Evolutionary conservation across 2,329 filamentous ascomycete genomes (phyloP), one percentile per base, ranked within the genome.

Genomic region (Colletotrichum brevisporum): DNA sequence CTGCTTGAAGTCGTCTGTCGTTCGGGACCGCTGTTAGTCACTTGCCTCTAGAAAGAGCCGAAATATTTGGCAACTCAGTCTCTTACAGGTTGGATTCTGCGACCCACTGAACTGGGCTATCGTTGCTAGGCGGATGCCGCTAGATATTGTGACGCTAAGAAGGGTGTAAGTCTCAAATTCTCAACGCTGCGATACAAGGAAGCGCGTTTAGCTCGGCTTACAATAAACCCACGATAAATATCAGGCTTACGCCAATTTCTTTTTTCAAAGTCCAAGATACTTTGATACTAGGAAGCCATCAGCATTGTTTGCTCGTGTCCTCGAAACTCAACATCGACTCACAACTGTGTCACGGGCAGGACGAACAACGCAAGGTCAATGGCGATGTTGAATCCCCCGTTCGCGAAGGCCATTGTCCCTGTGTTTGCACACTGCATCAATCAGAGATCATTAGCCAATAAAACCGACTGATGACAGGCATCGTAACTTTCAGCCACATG

Each of bases 301-400:
- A n/a, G n/a, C n/a, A n/a, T n/a, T n/a, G n/a, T n/a, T n/a, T n/a
- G n/a, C n/a, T n/a, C n/a, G n/a, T n/a, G n/a, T n/a, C n/a, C n/a
- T n/a, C n/a, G n/a, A n/a, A n/a, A n/a, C n/a, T n/a, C n/a, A n/a
- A n/a, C n/a, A n/a, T n/a, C n/a, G n/a, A n/a, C n/a, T n/a, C n/a
- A n/a, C n/a, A 68, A 68, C 6, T 68, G 65, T 5, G 65, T 68
- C 2, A 68, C 60, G 3, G 65, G 65, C 6, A 68, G n/a, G 31
- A 68, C 15, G 9, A 64, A 63, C 5, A 68, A 48, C 21, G 18
- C 8, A 0, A 68, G 27, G n/a, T 68, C 65, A 13, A 68, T 45
- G 8, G 41, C 31, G 21, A 68, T 64, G 16, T 68, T 68, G 16
- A 43, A 10, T 10, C 47, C 39, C 5, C 60, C 60, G 5, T 68